Evolutionary conservation across 768 basidiomycete genomes (phyloP), one percentile per base, ranked within the genome.

Genomic region (Kwoniella heveanensis): DNA sequence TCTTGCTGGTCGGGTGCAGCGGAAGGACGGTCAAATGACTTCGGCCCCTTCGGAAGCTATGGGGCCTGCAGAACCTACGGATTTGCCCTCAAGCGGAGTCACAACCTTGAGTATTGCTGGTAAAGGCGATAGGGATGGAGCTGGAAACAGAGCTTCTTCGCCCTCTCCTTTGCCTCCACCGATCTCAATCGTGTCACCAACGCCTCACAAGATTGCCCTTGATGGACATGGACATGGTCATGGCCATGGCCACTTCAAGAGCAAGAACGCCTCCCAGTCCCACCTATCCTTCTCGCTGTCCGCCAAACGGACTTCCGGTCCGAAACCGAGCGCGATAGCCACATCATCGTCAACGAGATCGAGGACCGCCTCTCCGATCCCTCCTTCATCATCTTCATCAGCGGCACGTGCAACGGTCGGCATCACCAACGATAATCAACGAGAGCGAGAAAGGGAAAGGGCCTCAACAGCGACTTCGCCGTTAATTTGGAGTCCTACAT

Each of bases 401-500:
- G 39, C n/a, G n/a, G n/a, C n/a, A n/a, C n/a, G n/a, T n/a, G n/a
- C n/a, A n/a, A n/a, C n/a, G n/a, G n/a, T n/a, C n/a, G n/a, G n/a
- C n/a, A n/a, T n/a, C n/a, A n/a, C n/a, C n/a, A n/a, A n/a, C n/a
- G n/a, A n/a, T n/a, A n/a, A n/a, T n/a, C n/a, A 17, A 44, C 17
- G 10, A 3, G 39, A 4, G 39, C 39, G 8, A 9, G 4, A 9
- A 17, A 19, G 39, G 19, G 39, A 19, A 10, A 10, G 4, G 39
- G 17, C 10, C 4, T 3, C 8, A 3, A 44, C 39, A 44, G n/a
- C n/a, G n/a, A n/a, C n/a, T n/a, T 17, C 47, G 37, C 29, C 61
- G 29, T 12, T 49, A 46, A 62, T 55, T 9, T 60, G 54, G 64
- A 47, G 53, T 29, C 65, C 55, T 15, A 62, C 25, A 29, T 39